Base-by-base conservation (phyloP, 1,139 yeast genomes). In the Yamadazyma epiphylla region DNA sequence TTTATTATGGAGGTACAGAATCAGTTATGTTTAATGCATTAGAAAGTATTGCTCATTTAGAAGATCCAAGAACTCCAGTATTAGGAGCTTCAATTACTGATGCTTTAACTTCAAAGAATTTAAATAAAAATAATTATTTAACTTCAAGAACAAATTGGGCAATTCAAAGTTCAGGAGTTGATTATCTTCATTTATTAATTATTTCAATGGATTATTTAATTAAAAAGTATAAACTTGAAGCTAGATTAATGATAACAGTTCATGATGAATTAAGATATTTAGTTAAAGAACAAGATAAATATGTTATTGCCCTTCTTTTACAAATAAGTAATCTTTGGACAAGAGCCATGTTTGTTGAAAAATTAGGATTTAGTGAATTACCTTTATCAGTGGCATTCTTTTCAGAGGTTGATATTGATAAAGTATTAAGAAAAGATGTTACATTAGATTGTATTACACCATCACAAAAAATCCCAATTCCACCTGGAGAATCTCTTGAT, bases 61-160 rank as follows among this genome's bases (percentile, higher is more conserved):
- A 76, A n/a, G 65, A 71, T 22, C 98, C 98, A 0, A 66, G 75
- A 37, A 94, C 98, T 0, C 98, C 98, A 0, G 91, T 86, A 2
- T 59, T 94, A 7, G 96, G 96, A 2, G 95, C 97, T 3, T 82
- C 95, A 8, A 88, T 94, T 29, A 91, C 99, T 0, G 79, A 79
- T 38, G 96, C 98, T 0, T 63, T 94, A 35, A 72, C 75, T 39
- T 71, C 75, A 28, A 63, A 67, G 33, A 80, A 89, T 49, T 70
- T 94, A 47, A 76, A 76, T 35, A 65, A 74, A 26, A 67, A 67
- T 38, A 78, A 78, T 35, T 91, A 82, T 53, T 60, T 91, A 46
- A 94, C 98, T 0, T 87, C 96, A 2, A 62, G 99, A 47, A 83
- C 89, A 41, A 94, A 94, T 50, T 94, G 99, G 99, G 86, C 96